phyloP scores from a whole-genome alignment of 345 rosid genomes.

The Kernera saxatilis region DNA sequence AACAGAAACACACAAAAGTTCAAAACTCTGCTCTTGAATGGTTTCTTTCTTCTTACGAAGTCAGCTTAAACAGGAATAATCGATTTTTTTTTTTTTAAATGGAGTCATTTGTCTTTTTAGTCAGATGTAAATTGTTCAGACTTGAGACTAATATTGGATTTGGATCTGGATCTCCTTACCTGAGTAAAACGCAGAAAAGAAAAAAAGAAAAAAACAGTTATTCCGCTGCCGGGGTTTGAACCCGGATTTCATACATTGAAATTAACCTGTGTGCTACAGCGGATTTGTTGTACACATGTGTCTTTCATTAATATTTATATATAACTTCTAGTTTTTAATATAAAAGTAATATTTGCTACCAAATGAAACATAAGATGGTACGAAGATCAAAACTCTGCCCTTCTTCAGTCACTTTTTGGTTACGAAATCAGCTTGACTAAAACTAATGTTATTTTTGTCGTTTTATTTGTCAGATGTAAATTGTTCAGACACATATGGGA shows the following conservation, averaged over 20 bases:
- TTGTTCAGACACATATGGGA: too few species aligned
- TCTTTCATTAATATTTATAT: not conserved
- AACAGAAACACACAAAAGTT: not conserved
- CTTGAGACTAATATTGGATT: not conserved
- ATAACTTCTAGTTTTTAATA: too few species aligned
- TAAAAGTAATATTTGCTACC: too few species aligned
- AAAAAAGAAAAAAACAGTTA: not conserved
- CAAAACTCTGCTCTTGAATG: not conserved
- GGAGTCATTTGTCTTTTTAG: not conserved
- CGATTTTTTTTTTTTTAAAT: not conserved
- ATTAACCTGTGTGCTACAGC: not conserved
- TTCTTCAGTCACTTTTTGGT: too few species aligned
- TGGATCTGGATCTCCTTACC: not conserved
- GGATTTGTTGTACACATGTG: not conserved
- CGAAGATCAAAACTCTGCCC: too few species aligned
- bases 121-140: constrained; percentile 8
- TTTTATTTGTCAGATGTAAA: too few species aligned
- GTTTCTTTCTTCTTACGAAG: not conserved
- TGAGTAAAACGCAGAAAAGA: not conserved
- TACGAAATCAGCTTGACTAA: too few species aligned
- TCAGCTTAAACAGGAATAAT: constrained; percentile 1
- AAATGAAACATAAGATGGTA: too few species aligned
- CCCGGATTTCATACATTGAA: not conserved
- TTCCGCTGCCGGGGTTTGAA: not conserved
- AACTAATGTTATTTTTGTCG: too few species aligned